phyloP scores from a whole-genome alignment of 2,329 filamentous ascomycete species.

The Clarireedia sp. region DNA sequence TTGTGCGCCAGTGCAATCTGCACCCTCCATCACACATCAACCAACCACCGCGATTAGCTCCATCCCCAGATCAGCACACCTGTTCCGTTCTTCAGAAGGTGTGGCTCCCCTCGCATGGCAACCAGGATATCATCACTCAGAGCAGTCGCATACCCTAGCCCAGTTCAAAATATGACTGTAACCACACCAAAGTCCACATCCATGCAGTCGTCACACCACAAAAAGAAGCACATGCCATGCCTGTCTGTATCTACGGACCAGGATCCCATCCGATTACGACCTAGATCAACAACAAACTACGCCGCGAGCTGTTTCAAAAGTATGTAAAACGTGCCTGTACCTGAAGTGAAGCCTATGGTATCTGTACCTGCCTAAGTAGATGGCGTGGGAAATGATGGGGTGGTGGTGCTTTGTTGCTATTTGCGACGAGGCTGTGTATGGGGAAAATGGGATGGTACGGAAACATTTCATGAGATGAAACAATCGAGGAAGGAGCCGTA shows the following conservation, averaged over 20 bases:
- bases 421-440: constrained; percentile 7
- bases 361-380: background rate
- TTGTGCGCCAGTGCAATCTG: constrained; percentile 2
- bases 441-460: background rate
- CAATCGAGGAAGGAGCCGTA: no score
- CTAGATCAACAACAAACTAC: background rate
- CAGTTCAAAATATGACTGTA: constrained; percentile 6
- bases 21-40: background rate
- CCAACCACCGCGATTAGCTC: constrained; percentile 1
- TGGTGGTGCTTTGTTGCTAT: constrained; percentile 2
- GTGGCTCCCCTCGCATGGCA: constrained; percentile 6
- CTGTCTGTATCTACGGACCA: background rate
- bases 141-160: background rate
- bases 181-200: background rate
- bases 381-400: background rate
- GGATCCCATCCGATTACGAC: background rate
- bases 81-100: background rate
- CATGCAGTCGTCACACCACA: background rate
- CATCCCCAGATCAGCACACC: constrained; percentile 2
- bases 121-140: background rate
- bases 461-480: background rate
- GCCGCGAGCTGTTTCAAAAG: constrained; percentile 3
- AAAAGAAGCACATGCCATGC: constrained; percentile 1
- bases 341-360: background rate
- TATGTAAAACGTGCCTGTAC: constrained; percentile 9